phyloP scores from a whole-genome alignment of 768 basidiomycete species.

The Mycena maculata region DNA sequence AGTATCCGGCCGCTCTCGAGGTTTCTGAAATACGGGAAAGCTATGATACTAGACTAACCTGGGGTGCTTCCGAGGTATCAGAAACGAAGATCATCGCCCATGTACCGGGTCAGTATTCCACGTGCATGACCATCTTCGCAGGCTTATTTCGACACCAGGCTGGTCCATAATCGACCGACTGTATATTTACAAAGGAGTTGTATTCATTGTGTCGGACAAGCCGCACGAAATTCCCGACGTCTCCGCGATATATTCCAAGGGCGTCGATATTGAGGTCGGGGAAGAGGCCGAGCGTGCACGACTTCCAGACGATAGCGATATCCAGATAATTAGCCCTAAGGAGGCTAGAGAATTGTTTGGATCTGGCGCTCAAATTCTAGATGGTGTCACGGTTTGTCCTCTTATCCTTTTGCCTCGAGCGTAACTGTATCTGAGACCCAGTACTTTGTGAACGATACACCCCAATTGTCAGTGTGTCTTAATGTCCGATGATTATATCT shows the following conservation, averaged over 20 bases:
- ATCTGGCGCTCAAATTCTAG: slow-evolving; percentile 75
- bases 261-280: slow-evolving; percentile 67
- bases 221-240: slow-evolving; percentile 75
- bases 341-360: slow-evolving; percentile 80
- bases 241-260: slow-evolving; percentile 78
- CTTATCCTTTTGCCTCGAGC: not conserved
- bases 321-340: slow-evolving; percentile 77
- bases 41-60: slow-evolving; percentile 13
- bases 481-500: not conserved
- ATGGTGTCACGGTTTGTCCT: slow-evolving; percentile 74
- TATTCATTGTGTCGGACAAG: slow-evolving; percentile 84
- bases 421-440: slow-evolving; percentile 40
- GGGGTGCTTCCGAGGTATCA: slow-evolving; percentile 12
- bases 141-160: not conserved
- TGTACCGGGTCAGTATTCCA: slow-evolving; percentile 9
- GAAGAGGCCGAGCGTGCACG: slow-evolving; percentile 65
- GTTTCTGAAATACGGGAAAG: not conserved
- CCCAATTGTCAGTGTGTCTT: slow-evolving; percentile 74
- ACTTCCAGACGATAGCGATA: slow-evolving; percentile 81
- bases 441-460: slow-evolving; percentile 87
- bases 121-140: not conserved
- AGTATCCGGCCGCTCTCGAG: not conserved
- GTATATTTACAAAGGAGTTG: slow-evolving; percentile 83
- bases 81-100: slow-evolving; percentile 24
- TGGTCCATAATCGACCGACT: slow-evolving; percentile 86